Evolutionary conservation across 2,329 filamentous ascomycete species (phyloP).

Genomic region (Elsinoe australis): DNA sequence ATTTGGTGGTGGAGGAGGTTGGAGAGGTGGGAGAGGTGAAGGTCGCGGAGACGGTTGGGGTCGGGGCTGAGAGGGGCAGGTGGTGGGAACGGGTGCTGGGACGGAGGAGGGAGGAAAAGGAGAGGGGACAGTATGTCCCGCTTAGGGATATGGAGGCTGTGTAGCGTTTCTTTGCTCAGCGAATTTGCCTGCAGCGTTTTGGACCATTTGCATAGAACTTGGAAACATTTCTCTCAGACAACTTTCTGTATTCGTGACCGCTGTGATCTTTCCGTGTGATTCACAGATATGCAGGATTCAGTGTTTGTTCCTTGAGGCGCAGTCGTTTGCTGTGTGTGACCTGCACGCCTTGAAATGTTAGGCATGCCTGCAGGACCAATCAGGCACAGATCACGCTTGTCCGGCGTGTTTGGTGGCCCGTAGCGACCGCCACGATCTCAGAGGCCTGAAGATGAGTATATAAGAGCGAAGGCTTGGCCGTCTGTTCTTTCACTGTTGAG

Average conservation of each 20-base stretch:
- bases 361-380: not conserved
- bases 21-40: conserved; percentile 18
- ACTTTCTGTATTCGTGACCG: too few relatives aligned
- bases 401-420: not conserved
- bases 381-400: not conserved
- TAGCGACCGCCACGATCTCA: not conserved
- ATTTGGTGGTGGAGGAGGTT: conserved; percentile 44
- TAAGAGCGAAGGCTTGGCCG: not conserved
- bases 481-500: too few relatives aligned
- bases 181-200: too few relatives aligned
- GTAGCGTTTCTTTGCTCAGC: too few relatives aligned
- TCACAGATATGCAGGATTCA: too few relatives aligned
- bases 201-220: too few relatives aligned
- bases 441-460: too few relatives aligned
- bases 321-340: not conserved
- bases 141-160: conserved; percentile 34
- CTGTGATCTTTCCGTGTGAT: too few relatives aligned
- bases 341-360: not conserved
- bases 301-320: not conserved
- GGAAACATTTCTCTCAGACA: too few relatives aligned
- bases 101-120: conserved; percentile 32
- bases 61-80: not conserved
- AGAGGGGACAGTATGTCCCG: conserved; percentile 39
- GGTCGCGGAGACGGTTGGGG: not conserved
- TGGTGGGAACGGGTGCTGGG: conserved; percentile 22